Percentiles rank a stretch among this genome's conserved stretches.
Conservation (phyloP, 306 rosid species). For the Clitoria ternatea region DNA sequence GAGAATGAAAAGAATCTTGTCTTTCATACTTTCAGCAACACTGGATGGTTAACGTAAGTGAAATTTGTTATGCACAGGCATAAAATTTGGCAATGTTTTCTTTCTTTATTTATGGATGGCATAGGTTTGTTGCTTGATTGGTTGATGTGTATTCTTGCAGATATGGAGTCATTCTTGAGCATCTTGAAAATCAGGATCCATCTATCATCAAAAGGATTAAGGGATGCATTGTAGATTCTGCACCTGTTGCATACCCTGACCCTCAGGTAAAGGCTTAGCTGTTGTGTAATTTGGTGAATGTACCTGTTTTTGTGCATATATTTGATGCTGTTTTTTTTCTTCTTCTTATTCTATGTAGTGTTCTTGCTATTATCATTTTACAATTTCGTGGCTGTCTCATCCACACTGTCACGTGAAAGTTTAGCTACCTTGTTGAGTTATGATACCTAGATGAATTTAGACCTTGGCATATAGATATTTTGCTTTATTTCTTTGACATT, state of each 20-base stretch:
- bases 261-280: conserved; percentile 57
- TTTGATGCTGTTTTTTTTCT: background rate
- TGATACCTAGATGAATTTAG: background rate
- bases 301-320: background rate
- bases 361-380: background rate
- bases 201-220: conserved; percentile 61
- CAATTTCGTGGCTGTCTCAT: background rate
- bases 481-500: background rate
- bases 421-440: background rate
- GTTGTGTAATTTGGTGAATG: background rate
- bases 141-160: conserved; percentile 37
- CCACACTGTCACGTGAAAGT: background rate
- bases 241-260: conserved; percentile 91
- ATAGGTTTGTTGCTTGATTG: conserved; percentile 17
- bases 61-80: background rate
- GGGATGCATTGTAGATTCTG: conserved; percentile 97
- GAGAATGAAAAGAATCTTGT: conserved; percentile 78
- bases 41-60: conserved; percentile 96
- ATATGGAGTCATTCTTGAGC: conserved; percentile 82
- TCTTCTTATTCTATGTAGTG: no score
- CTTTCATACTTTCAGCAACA: conserved; percentile 96
- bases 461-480: background rate
- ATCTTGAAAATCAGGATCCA: conserved; percentile 57
- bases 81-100: background rate
- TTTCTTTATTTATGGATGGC: background rate